Evolutionary conservation across 2,329 filamentous ascomycete species (phyloP).

Genomic region (Dothistroma septosporum): DNA sequence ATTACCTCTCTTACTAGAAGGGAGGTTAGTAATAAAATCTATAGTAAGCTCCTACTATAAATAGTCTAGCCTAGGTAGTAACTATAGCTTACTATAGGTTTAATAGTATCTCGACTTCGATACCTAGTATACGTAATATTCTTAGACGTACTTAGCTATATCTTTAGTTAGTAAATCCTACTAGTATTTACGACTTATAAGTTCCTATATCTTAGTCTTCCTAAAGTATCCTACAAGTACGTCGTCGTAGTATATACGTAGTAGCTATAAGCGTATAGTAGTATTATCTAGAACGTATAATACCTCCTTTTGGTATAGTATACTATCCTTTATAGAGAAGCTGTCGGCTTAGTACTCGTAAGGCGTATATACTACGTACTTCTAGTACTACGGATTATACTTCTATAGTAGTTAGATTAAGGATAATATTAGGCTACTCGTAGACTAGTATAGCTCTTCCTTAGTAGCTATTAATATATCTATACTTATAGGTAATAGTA

Average conservation of each 20-base stretch:
- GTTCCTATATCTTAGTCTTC: background rate
- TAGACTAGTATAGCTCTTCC: too few relatives aligned
- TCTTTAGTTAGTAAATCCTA: background rate
- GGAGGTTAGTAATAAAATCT: slow-evolving; percentile 11
- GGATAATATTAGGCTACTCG: too few relatives aligned
- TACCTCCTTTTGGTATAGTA: too few relatives aligned
- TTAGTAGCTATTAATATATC: too few relatives aligned
- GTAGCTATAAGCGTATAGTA: background rate
- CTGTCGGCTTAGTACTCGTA: too few relatives aligned
- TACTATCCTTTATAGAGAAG: too few relatives aligned
- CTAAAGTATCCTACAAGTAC: background rate
- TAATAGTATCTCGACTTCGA: slow-evolving; percentile 2
- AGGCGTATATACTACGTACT: too few relatives aligned
- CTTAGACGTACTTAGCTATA: background rate
- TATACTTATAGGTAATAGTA: too few relatives aligned
- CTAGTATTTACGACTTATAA: slow-evolving; percentile 1
- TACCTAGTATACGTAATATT: background rate
- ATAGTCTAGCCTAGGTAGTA: background rate
- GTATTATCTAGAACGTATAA: background rate
- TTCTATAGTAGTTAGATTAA: too few relatives aligned
- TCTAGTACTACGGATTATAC: too few relatives aligned
- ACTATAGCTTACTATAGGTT: background rate
- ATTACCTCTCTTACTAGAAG: background rate
- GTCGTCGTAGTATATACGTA: slow-evolving; percentile 8
- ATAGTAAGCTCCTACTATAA: slow-evolving; percentile 3